These are phyloP conservation scores for Magnaporthiopsis incrustans DNA, from an alignment of 2,329 filamentous ascomycete species.

Conservation along the genomic window DNA sequence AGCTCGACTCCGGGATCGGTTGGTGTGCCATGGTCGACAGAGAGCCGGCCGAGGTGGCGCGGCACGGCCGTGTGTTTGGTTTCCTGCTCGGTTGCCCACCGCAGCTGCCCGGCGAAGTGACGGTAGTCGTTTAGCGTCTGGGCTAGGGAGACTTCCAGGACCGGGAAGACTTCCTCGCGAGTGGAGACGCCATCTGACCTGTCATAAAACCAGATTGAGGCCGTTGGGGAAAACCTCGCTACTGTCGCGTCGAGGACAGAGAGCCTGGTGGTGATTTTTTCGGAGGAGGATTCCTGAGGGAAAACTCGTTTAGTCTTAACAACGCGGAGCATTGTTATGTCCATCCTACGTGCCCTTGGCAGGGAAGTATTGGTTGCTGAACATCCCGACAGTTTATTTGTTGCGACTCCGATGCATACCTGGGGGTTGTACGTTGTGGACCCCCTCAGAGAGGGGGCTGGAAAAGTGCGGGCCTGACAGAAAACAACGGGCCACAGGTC, in stretches of 20 bases:
- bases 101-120: constrained; percentile 33
- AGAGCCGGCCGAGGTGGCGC: constrained; percentile 25
- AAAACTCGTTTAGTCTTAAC: not conserved
- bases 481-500: too few relatives aligned
- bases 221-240: constrained; percentile 29
- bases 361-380: not conserved
- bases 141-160: constrained; percentile 20
- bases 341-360: not conserved
- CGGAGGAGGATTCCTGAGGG: not conserved
- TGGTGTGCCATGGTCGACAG: constrained; percentile 25
- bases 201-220: constrained; percentile 36
- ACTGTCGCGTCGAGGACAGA: constrained; percentile 36
- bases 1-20: constrained; percentile 35
- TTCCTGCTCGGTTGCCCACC: constrained; percentile 22
- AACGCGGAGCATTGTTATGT: not conserved
- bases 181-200: constrained; percentile 13
- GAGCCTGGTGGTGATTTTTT: constrained; percentile 17
- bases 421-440: too few relatives aligned
- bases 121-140: constrained; percentile 29
- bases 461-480: too few relatives aligned
- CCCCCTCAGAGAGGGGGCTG: too few relatives aligned
- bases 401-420: too few relatives aligned
- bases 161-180: not conserved
- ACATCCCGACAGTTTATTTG: too few relatives aligned
- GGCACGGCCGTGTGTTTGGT: constrained; percentile 16